Base-by-base conservation (phyloP, 495 filamentous ascomycete genomes). In the Hyaloscypha bicolor region DNA sequence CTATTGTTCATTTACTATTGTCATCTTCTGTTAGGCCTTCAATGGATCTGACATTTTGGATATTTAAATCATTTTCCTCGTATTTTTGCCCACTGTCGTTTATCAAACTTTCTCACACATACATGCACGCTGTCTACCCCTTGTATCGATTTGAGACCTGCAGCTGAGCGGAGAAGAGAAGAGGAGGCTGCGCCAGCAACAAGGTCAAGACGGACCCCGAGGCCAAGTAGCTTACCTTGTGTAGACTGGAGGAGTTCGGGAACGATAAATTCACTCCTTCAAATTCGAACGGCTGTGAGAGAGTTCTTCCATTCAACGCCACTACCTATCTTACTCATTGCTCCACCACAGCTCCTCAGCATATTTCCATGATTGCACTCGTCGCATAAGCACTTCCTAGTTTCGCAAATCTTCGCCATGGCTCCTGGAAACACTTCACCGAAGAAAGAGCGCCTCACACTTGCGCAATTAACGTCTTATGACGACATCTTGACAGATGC, bases 401-500 rank as follows among this genome's bases (percentile, higher is more conserved):
- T 45, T 2, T 30, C 33, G n/a, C 37, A 9, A 11, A 32, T 25
- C n/a, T 11, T 70, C 62, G 42, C 31, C 33, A 74, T 74, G 72
- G 67, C 72, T 57, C 48, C 62, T 4, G 25, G 45, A 55, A 39
- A 25, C n/a, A 22, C 29, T 55, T 53, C 65, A 2, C 62, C 69
- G 11, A 71, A 74, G 65, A 74, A 70, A 48, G 32, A 65, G 33
- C 67, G 69, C 6, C 81, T 98, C 69, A 97, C 93, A 14, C 81
- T 97, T 64, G 86, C 86, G 48, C 93, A 97, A 79, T 81, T 99
- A 66, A 88, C 92, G 32, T 90, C 90, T 64, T 97, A 97, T 81
- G 95, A 99, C 79, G 95, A 99, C 76, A 88, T 99, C 71, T 84
- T 97, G 69, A 98, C 95, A 0, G 96, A 99, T 87, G 90, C 91